phyloP scores from a whole-genome alignment of 352 stramenopile genomes.

The Globisporangium cystogenes region DNA sequence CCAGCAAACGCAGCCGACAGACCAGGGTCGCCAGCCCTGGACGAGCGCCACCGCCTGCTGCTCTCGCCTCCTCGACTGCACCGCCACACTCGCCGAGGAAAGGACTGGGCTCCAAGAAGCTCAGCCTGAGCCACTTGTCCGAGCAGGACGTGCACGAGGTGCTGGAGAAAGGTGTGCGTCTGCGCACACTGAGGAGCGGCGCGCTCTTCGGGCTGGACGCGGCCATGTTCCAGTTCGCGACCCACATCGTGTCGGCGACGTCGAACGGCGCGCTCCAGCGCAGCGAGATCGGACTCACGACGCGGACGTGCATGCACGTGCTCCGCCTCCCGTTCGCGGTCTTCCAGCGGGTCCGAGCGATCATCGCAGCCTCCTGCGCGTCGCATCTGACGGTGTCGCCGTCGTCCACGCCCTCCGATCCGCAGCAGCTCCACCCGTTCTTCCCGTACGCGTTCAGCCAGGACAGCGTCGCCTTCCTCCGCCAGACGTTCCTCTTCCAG shows the following conservation, averaged over 20 bases:
- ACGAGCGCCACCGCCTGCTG: no score
- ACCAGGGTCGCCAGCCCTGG: no score
- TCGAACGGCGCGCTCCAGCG: constrained; percentile 37
- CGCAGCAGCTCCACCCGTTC: no score
- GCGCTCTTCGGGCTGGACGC: constrained; percentile 47
- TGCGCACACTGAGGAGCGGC: constrained; percentile 27
- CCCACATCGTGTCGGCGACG: constrained; percentile 24
- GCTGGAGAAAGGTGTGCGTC: constrained; percentile 6
- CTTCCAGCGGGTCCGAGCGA: constrained; percentile 25
- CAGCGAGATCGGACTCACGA: constrained; percentile 39
- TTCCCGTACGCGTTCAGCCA: no score
- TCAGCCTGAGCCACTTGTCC: constrained; percentile 5
- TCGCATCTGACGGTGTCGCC: no score
- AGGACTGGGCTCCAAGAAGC: neutral
- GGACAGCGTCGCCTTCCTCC: no score
- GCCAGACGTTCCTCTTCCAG: no score
- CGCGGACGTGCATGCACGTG: constrained; percentile 25
- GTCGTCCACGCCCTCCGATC: neutral
- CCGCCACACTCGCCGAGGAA: no score
- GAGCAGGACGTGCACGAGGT: neutral
- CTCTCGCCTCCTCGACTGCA: no score
- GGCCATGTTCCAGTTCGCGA: constrained; percentile 33
- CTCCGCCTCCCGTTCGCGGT: constrained; percentile 27
- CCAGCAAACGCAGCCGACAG: no score
- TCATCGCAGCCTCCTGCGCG: no score